Base-by-base conservation (phyloP, 2,329 filamentous ascomycete genomes). In the Colletotrichum phormii region DNA sequence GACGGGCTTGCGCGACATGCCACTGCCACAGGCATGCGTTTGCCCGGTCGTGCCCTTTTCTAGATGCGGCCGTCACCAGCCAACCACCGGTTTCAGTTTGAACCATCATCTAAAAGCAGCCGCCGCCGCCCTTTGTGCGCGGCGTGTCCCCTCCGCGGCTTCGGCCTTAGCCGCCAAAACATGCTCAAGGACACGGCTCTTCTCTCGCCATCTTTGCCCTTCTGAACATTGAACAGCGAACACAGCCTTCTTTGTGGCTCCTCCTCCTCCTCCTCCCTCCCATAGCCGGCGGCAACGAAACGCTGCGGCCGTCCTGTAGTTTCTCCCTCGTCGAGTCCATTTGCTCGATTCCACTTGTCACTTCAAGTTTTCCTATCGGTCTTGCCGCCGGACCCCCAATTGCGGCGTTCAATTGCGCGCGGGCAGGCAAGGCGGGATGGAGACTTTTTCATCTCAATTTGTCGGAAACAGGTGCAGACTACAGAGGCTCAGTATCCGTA, bases 51-150 rank as follows among this genome's bases (percentile, higher is more conserved):
- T 64, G 31, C 51, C 49, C 49, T 37, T 49, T 33, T 55, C 49
- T n/a, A 1, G 51, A 64, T 64, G 60, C 35, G 67, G 51, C 26
- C 65, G 42, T 60, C 59, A 60, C 60, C 26, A 29, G 53, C 61
- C 51, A 65, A 65, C 63, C 58, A 42, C 55, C 6, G 60, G 70
- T 70, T 64, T 72, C 65, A 64, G 70, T 61, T 49, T 64, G 65
- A 60, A 60, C 63, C 63, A 53, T 46, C 49, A 37, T 64, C 65
- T 42, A 54, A 59, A 58, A 51, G 35, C 68, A 64, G 57, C 46
- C 54, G 53, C 35, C n/a, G 13, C 29, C 57, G 33, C n/a, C 58
- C 54, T 46, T 35, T 31, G 42, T 49, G 4, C 4, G 26, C 26
- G 26, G 26, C 26, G 26, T 26, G 31, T 1, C n/a, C 55, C 57